These are phyloP conservation scores for Cercospora sojina DNA, from an alignment of 2,329 filamentous ascomycete genomes.

Conservation along the genomic window DNA sequence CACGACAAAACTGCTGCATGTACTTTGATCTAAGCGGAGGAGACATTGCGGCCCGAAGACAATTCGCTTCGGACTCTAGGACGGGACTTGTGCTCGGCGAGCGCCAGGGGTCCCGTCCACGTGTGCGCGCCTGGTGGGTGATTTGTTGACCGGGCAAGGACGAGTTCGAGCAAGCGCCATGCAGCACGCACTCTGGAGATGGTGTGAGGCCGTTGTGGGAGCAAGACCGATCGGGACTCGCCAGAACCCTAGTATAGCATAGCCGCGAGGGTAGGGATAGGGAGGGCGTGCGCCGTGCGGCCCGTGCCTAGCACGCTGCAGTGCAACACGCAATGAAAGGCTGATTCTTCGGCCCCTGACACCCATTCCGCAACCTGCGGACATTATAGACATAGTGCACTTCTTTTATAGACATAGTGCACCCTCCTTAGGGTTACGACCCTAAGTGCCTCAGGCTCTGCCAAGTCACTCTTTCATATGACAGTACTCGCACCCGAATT, in stretches of 20 bases:
- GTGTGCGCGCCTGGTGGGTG: background rate
- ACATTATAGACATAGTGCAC: too few relatives aligned
- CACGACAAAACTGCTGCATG: background rate
- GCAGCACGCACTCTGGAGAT: background rate
- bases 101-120: background rate
- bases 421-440: too few relatives aligned
- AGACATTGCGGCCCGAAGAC: background rate
- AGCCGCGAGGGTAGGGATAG: background rate
- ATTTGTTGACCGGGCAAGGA: background rate
- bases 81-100: background rate
- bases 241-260: background rate
- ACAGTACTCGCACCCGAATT: too few relatives aligned
- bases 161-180: background rate
- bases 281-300: background rate
- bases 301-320: background rate
- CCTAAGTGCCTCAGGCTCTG: too few relatives aligned
- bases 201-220: background rate
- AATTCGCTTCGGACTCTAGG: background rate
- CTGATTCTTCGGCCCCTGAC: background rate
- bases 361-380: background rate
- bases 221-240: background rate
- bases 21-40: background rate
- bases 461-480: too few relatives aligned
- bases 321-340: background rate
- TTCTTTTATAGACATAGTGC: too few relatives aligned